Percentiles rank a stretch among this genome's conserved stretches.
These are phyloP conservation scores for Lumnitzera racemosa DNA, from an alignment of 345 rosid genomes.

Conservation along the genomic window DNA sequence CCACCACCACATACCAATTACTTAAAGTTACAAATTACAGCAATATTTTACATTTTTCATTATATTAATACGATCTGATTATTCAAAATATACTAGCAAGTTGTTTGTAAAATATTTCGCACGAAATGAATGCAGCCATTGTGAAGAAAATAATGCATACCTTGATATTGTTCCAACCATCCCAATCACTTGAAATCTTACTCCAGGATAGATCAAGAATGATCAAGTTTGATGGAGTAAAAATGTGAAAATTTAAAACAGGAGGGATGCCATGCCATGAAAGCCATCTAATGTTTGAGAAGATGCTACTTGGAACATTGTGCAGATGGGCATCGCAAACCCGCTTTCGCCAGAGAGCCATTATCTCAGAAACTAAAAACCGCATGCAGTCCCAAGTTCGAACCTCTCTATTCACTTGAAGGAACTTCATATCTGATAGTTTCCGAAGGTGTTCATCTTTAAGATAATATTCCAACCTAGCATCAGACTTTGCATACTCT, in stretches of 20 bases:
- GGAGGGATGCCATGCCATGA: conserved; percentile 1
- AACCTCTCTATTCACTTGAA: not conserved
- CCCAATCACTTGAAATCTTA: not conserved
- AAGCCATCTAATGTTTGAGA: conserved; percentile 8
- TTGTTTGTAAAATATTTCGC: too few species aligned
- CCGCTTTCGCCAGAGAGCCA: too few species aligned
- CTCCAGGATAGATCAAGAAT: conserved; percentile 13
- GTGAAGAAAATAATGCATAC: not conserved
- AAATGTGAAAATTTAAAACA: not conserved
- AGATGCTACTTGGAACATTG: too few species aligned
- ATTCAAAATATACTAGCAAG: too few species aligned
- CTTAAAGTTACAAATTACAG: too few species aligned
- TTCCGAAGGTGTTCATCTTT: not conserved
- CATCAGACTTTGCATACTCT: not conserved
- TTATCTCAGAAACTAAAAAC: not conserved
- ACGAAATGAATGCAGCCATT: too few species aligned
- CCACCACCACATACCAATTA: too few species aligned
- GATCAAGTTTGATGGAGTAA: not conserved
- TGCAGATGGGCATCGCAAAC: too few species aligned
- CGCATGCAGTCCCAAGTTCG: not conserved
- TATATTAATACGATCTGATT: too few species aligned
- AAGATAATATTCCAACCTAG: not conserved
- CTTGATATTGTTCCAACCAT: conserved; percentile 8
- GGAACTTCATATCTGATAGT: not conserved
- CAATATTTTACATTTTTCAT: too few species aligned